These are phyloP conservation scores for Isabelozyma gotoi DNA, from an alignment of 805 yeast species.

Conservation along the genomic window DNA sequence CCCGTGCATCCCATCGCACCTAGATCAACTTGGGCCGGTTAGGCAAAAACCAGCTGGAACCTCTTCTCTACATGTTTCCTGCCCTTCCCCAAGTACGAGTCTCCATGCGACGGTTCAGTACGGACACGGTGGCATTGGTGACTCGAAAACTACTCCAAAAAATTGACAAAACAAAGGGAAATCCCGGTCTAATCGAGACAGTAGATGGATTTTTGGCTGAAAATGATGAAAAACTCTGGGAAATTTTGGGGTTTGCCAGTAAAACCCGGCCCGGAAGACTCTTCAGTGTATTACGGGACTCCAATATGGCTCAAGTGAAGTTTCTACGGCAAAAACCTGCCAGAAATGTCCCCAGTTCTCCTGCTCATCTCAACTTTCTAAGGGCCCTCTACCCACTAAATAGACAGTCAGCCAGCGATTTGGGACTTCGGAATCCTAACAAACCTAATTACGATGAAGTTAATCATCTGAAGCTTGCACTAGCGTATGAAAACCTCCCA, in stretches of 20 bases:
- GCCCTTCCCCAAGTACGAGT: background rate
- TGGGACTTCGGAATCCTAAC: background rate
- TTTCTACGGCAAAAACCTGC: background rate
- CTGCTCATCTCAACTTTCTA: constrained; percentile 9
- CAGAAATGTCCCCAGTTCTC: background rate
- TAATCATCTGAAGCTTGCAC: constrained; percentile 24
- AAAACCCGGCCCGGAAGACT: background rate
- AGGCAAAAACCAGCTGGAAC: too few species aligned
- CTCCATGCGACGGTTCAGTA: background rate
- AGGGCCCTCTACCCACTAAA: constrained; percentile 18
- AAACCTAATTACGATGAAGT: constrained; percentile 8
- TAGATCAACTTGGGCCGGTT: too few species aligned
- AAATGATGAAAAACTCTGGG: background rate
- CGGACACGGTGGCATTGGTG: background rate
- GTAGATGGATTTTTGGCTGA: background rate
- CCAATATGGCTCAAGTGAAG: background rate
- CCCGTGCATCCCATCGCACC: too few species aligned
- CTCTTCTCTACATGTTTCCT: background rate
- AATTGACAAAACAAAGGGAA: background rate
- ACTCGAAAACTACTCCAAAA: background rate
- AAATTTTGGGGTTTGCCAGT: background rate
- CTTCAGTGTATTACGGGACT: background rate
- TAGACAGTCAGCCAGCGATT: background rate
- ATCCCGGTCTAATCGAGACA: background rate
- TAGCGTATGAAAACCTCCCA: constrained; percentile 25